Conservation (phyloP, 768 basidiomycete genomes). For the Tulasnella sp. region DNA sequence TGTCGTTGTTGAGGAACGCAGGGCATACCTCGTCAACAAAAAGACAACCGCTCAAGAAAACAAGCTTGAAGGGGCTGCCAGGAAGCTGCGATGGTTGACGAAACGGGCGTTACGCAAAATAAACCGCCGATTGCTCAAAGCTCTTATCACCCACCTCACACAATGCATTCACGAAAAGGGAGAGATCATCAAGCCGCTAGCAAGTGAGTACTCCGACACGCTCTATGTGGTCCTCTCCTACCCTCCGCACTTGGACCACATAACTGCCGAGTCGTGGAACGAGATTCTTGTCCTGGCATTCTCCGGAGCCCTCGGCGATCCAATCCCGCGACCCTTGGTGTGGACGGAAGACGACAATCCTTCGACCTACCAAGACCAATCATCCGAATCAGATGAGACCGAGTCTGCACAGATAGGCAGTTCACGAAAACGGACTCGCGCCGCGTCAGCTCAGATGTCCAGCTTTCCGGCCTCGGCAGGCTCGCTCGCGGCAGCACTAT, state of each 20-base stretch:
- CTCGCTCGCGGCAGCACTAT: constrained; percentile 35
- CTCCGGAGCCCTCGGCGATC: constrained; percentile 69
- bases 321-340: constrained; percentile 37
- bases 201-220: constrained; percentile 78
- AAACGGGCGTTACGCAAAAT: constrained; percentile 58
- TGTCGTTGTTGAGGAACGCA: constrained; percentile 61
- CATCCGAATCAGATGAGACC: constrained; percentile 34
- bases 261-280: constrained; percentile 65
- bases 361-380: constrained; percentile 33
- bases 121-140: constrained; percentile 52
- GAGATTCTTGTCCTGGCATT: constrained; percentile 66
- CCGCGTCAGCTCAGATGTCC: constrained; percentile 32
- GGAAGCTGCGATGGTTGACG: constrained; percentile 66
- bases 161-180: constrained; percentile 55
- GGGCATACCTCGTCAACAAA: constrained; percentile 40
- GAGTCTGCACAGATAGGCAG: constrained; percentile 38
- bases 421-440: constrained; percentile 39
- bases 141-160: constrained; percentile 62
- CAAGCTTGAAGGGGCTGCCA: constrained; percentile 64
- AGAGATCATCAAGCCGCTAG: constrained; percentile 57
- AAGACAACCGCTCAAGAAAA: constrained; percentile 51
- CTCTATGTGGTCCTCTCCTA: constrained; percentile 62
- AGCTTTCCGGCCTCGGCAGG: constrained; percentile 28
- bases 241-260: constrained; percentile 72
- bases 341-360: constrained; percentile 38